A percentile compares a stretch with the other conserved stretches of the same genome.
These are phyloP conservation scores for Capronia epimyces DNA, from an alignment of 2,329 filamentous ascomycete species.

Conservation along the genomic window DNA sequence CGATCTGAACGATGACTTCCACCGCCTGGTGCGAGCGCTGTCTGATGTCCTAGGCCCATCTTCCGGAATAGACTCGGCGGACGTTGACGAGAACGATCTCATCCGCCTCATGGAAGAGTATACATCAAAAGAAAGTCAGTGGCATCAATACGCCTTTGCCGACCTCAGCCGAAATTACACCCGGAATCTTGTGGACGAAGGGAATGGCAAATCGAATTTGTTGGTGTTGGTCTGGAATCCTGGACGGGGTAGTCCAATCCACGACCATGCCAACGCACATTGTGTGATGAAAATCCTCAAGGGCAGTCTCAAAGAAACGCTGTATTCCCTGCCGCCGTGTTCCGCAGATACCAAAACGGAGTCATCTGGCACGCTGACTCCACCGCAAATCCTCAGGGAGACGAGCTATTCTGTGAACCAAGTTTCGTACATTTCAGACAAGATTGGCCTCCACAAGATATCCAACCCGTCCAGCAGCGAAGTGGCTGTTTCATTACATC, in stretches of 20 bases:
- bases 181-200: slow-evolving; percentile 81
- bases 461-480: slow-evolving; percentile 61
- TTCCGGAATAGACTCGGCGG: slow-evolving; percentile 74
- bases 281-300: slow-evolving; percentile 87
- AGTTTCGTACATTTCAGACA: slow-evolving; percentile 87
- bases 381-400: slow-evolving; percentile 61
- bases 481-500: slow-evolving; percentile 77
- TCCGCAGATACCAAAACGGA: slow-evolving; percentile 29
- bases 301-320: slow-evolving; percentile 72
- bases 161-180: slow-evolving; percentile 70
- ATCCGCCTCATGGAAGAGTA: slow-evolving; percentile 70
- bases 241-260: slow-evolving; percentile 74
- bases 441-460: slow-evolving; percentile 76
- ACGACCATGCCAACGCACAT: slow-evolving; percentile 83
- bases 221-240: slow-evolving; percentile 66
- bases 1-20: slow-evolving; percentile 45
- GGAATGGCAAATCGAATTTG: slow-evolving; percentile 74
- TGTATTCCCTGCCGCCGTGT: slow-evolving; percentile 65
- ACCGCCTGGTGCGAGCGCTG: slow-evolving; percentile 66
- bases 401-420: slow-evolving; percentile 64
- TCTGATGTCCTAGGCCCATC: slow-evolving; percentile 70
- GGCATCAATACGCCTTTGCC: slow-evolving; percentile 69
- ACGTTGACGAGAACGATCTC: slow-evolving; percentile 70
- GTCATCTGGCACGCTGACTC: slow-evolving; percentile 44
- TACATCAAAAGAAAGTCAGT: slow-evolving; percentile 61